Conservation (phyloP, 345 rosid genomes). For the Salix koriyanagi region DNA sequence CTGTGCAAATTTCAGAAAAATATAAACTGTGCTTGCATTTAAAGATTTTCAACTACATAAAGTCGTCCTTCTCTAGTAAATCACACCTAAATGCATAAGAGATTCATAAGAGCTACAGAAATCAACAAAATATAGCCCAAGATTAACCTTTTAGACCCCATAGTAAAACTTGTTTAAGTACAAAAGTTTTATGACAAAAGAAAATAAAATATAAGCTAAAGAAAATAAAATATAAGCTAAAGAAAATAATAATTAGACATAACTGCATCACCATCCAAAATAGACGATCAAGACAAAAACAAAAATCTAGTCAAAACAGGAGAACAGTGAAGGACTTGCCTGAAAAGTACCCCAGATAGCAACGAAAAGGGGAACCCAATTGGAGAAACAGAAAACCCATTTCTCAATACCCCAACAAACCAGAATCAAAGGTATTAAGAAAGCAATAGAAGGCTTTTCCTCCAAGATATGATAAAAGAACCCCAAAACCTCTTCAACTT, state of each 20-base stretch:
- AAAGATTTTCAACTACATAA: background rate
- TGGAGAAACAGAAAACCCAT: slow-evolving; percentile 84
- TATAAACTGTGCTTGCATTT: background rate
- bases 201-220: background rate
- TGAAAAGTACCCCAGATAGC: slow-evolving; percentile 92
- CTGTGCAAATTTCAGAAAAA: background rate
- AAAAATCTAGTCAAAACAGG: background rate
- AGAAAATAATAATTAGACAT: background rate
- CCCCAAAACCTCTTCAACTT: slow-evolving; percentile 41
- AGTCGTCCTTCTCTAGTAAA: background rate
- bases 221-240: background rate
- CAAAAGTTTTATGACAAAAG: background rate
- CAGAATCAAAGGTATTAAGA: slow-evolving; percentile 57
- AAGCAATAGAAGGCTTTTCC: slow-evolving; percentile 59
- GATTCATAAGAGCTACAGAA: background rate
- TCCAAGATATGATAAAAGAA: slow-evolving; percentile 47
- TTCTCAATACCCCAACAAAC: slow-evolving; percentile 76
- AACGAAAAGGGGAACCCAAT: slow-evolving; percentile 81
- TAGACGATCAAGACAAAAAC: background rate
- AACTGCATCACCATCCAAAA: background rate
- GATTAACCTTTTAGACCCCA: background rate
- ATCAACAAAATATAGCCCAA: background rate
- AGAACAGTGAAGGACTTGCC: slow-evolving; percentile 31
- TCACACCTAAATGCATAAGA: background rate
- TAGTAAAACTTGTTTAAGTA: too few relatives aligned